These are phyloP conservation scores for Cairneyella variabilis DNA, from an alignment of 495 filamentous ascomycete species.

Conservation along the genomic window DNA sequence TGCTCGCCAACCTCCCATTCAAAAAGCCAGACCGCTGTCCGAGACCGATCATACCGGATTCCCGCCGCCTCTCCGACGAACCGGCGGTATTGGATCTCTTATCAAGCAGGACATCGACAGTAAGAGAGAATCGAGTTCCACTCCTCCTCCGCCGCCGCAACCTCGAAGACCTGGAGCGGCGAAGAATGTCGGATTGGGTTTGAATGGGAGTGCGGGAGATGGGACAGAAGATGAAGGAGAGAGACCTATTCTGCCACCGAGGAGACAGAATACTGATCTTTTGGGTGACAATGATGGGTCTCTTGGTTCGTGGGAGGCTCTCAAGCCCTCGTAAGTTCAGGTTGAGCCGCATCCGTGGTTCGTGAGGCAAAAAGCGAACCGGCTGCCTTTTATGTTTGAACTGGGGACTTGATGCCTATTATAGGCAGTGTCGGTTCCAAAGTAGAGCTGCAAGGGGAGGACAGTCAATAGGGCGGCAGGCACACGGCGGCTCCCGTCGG, in stretches of 20 bases:
- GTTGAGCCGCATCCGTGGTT: too few relatives aligned
- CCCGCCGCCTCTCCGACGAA: constrained; percentile 13
- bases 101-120: neutral
- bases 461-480: too few relatives aligned
- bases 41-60: constrained; percentile 10
- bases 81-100: neutral
- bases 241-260: constrained; percentile 21
- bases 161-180: constrained; percentile 4
- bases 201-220: neutral
- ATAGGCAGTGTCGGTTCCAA: too few relatives aligned
- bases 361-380: too few relatives aligned
- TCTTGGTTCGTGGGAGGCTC: constrained; percentile 17
- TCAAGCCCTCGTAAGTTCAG: too few relatives aligned
- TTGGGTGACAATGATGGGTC: constrained; percentile 15
- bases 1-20: neutral
- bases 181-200: neutral
- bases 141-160: constrained; percentile 15
- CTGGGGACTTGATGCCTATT: too few relatives aligned
- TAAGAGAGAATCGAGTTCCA: constrained; percentile 1
- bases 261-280: constrained; percentile 19
- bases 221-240: constrained; percentile 14
- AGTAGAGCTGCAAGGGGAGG: too few relatives aligned
- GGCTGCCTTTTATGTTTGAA: too few relatives aligned
- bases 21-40: neutral
- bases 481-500: too few relatives aligned